phyloP scores from a whole-genome alignment of 2,329 filamentous ascomycete genomes.

The Beauveria pseudobassiana region DNA sequence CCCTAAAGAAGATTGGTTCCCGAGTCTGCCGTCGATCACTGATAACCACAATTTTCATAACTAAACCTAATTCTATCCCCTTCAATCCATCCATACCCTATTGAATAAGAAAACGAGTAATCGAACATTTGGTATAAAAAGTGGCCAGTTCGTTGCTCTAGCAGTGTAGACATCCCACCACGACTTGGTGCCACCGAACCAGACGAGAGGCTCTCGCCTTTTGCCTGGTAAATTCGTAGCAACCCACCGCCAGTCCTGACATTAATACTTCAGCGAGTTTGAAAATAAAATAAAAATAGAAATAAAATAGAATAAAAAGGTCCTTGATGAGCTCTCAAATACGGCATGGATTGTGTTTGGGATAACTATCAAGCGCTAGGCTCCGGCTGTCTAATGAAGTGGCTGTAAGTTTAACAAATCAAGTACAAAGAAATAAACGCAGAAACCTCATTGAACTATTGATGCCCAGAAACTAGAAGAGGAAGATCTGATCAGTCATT shows the following conservation, averaged over 20 bases:
- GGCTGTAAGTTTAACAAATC: background rate
- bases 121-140: background rate
- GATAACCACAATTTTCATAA: background rate
- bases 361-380: background rate
- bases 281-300: too few species aligned
- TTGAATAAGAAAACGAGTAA: too few species aligned
- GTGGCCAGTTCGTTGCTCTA: background rate
- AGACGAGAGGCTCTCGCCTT: background rate
- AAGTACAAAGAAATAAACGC: background rate
- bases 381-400: background rate
- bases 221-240: background rate
- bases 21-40: background rate
- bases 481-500: constrained; percentile 48
- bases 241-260: background rate
- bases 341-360: too few species aligned
- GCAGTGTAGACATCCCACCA: background rate
- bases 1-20: background rate
- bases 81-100: too few species aligned
- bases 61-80: too few species aligned
- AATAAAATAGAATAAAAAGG: too few species aligned
- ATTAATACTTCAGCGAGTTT: background rate
- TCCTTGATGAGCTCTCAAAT: too few species aligned
- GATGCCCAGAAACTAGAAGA: constrained; percentile 30
- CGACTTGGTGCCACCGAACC: background rate
- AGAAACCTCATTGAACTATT: background rate